Evolutionary conservation across 805 yeast species (phyloP).

Genomic region (Kodamaea hsintzibuensis): DNA sequence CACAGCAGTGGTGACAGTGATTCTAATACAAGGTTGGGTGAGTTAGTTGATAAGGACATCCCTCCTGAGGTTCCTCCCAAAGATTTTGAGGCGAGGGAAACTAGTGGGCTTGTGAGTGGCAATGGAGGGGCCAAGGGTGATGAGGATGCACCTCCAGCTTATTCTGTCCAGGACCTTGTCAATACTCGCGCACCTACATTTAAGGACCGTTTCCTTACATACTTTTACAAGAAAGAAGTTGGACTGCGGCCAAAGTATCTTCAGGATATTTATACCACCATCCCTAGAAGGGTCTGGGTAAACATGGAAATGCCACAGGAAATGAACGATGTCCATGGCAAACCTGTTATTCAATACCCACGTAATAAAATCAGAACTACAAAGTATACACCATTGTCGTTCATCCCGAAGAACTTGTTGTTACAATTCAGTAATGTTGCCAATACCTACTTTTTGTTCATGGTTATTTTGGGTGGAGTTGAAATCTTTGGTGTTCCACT

Average conservation of each 20-base stretch:
- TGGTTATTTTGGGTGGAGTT: slow-evolving; percentile 52
- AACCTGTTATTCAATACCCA: slow-evolving; percentile 43
- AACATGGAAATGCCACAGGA: slow-evolving; percentile 50
- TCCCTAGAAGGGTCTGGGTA: slow-evolving; percentile 48
- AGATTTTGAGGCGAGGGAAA: not conserved
- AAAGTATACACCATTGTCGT: slow-evolving; percentile 59
- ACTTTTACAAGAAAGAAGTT: slow-evolving; percentile 18
- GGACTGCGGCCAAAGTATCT: slow-evolving; percentile 35
- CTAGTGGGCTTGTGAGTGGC: not conserved
- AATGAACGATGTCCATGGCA: slow-evolving; percentile 24
- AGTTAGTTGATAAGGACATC: not conserved
- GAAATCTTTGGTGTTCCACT: slow-evolving; percentile 67
- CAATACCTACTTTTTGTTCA: slow-evolving; percentile 55
- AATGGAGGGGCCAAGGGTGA: not conserved
- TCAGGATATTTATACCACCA: slow-evolving; percentile 37
- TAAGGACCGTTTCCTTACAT: slow-evolving; percentile 12
- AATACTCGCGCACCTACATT: slow-evolving; percentile 15
- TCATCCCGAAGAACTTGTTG: slow-evolving; percentile 55
- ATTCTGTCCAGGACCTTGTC: slow-evolving; percentile 13
- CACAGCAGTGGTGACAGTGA: slow-evolving; percentile 7
- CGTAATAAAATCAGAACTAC: slow-evolving; percentile 64
- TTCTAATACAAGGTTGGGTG: slow-evolving; percentile 1
- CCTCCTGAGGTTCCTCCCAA: not conserved
- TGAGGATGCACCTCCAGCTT: not conserved
- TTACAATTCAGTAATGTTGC: slow-evolving; percentile 62